phyloP scores from a whole-genome alignment of 2,329 filamentous ascomycete species.

The Paradendryphiella salina region DNA sequence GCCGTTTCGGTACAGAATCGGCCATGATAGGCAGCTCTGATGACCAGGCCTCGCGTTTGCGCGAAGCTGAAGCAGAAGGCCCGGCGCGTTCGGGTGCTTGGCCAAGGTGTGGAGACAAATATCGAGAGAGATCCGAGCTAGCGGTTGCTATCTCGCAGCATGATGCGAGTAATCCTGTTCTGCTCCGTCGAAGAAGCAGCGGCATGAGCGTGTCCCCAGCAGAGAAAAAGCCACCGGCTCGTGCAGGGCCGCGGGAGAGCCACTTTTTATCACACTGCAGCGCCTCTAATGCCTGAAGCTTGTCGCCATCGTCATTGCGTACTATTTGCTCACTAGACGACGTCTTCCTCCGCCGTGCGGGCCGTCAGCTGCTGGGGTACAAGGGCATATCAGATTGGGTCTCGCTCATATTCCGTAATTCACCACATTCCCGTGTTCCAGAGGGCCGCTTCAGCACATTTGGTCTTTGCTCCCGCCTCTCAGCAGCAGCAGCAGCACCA shows the following conservation, averaged over 20 bases:
- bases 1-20: conserved; percentile 27
- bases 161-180: conserved; percentile 33
- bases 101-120: conserved; percentile 21
- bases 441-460: not conserved
- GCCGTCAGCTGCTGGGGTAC: conserved; percentile 25
- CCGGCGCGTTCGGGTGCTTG: conserved; percentile 19
- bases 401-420: conserved; percentile 19
- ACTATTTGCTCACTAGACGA: conserved; percentile 25
- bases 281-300: conserved; percentile 12
- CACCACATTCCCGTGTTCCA: conserved; percentile 9
- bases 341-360: conserved; percentile 22
- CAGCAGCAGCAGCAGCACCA: too few relatives aligned
- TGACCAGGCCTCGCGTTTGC: conserved; percentile 6
- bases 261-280: conserved; percentile 22
- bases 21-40: conserved; percentile 31
- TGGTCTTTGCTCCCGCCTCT: conserved; percentile 11
- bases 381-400: conserved; percentile 22
- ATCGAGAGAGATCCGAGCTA: conserved; percentile 25
- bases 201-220: not conserved
- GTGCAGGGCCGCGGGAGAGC: conserved; percentile 13
- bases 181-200: conserved; percentile 7
- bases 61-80: conserved; percentile 11
- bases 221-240: conserved; percentile 19
- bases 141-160: conserved; percentile 31
- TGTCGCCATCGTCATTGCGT: conserved; percentile 21